A percentile compares a stretch with the other conserved stretches of the same genome.
These are phyloP conservation scores for Alternaria gansuensis DNA, from an alignment of 2,329 filamentous ascomycete genomes.

Conservation along the genomic window DNA sequence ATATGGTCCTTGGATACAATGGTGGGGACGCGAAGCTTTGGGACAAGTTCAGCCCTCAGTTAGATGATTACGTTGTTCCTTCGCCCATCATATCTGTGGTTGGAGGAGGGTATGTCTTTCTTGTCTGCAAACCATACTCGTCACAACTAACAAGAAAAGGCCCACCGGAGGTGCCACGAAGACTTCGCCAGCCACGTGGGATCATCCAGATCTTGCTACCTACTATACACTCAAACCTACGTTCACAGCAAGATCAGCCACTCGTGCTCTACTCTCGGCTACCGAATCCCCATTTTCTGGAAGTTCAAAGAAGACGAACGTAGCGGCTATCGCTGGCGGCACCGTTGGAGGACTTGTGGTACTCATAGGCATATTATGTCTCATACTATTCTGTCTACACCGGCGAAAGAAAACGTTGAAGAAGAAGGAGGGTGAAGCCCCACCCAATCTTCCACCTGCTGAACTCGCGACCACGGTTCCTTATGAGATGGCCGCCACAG, in stretches of 20 bases:
- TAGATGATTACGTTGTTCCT: conserved; percentile 65
- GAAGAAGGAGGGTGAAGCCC: conserved; percentile 19
- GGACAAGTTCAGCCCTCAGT: conserved; percentile 61
- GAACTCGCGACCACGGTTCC: conserved; percentile 46
- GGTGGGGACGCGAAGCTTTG: conserved; percentile 59
- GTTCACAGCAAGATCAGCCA: conserved; percentile 60
- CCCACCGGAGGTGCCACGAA: conserved; percentile 64
- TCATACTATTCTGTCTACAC: conserved; percentile 50
- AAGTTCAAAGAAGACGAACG: conserved; percentile 36
- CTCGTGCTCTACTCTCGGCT: conserved; percentile 53
- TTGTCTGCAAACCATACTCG: background rate
- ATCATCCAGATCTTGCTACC: conserved; percentile 60
- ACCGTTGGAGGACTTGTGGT: conserved; percentile 51
- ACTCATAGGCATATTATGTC: conserved; percentile 44
- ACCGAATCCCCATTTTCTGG: conserved; percentile 29
- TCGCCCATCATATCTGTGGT: conserved; percentile 60
- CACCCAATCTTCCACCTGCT: conserved; percentile 33
- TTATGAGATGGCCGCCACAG: conserved; percentile 43
- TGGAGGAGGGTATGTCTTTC: conserved; percentile 48
- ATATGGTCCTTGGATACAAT: conserved; percentile 63
- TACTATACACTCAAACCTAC: conserved; percentile 64
- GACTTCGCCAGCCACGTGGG: conserved; percentile 62
- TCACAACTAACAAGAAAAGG: conserved; percentile 42
- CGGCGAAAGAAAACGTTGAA: conserved; percentile 48
- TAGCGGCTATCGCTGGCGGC: conserved; percentile 54